Evolutionary conservation across 2,329 filamentous ascomycete genomes (phyloP).

Genomic region (Penicillium sumatraense): DNA sequence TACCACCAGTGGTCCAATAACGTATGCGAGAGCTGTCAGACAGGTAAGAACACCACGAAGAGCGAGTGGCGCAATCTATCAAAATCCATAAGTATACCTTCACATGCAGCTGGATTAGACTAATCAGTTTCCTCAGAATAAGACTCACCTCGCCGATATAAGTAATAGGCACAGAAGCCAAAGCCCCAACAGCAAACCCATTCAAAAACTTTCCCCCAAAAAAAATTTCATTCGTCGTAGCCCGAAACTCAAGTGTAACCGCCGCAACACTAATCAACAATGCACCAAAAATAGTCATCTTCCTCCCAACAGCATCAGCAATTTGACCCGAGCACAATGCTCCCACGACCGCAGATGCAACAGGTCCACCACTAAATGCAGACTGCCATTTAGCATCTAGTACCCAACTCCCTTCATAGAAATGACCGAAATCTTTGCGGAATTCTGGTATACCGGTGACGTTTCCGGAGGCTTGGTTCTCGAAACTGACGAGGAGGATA

Average conservation of each 20-base stretch:
- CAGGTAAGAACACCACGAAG: slow-evolving; percentile 43
- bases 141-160: slow-evolving; percentile 36
- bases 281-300: slow-evolving; percentile 37
- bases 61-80: slow-evolving; percentile 42
- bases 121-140: background rate
- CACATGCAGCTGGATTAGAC: too few relatives aligned
- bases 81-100: background rate
- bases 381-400: slow-evolving; percentile 51
- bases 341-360: slow-evolving; percentile 39
- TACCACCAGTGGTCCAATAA: slow-evolving; percentile 45
- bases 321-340: slow-evolving; percentile 20
- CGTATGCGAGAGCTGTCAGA: slow-evolving; percentile 47
- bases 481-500: slow-evolving; percentile 19
- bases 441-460: slow-evolving; percentile 52
- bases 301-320: slow-evolving; percentile 16
- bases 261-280: slow-evolving; percentile 43
- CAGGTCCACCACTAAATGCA: slow-evolving; percentile 50
- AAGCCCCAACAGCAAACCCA: slow-evolving; percentile 46
- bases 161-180: slow-evolving; percentile 45
- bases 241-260: slow-evolving; percentile 48
- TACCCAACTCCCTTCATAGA: slow-evolving; percentile 44
- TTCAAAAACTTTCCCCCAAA: slow-evolving; percentile 51
- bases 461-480: slow-evolving; percentile 20
- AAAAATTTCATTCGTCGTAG: slow-evolving; percentile 47
- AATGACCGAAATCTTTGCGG: slow-evolving; percentile 50